These are phyloP conservation scores for Grosmannia clavigera DNA, from an alignment of 2,329 filamentous ascomycete species.

Conservation along the genomic window DNA sequence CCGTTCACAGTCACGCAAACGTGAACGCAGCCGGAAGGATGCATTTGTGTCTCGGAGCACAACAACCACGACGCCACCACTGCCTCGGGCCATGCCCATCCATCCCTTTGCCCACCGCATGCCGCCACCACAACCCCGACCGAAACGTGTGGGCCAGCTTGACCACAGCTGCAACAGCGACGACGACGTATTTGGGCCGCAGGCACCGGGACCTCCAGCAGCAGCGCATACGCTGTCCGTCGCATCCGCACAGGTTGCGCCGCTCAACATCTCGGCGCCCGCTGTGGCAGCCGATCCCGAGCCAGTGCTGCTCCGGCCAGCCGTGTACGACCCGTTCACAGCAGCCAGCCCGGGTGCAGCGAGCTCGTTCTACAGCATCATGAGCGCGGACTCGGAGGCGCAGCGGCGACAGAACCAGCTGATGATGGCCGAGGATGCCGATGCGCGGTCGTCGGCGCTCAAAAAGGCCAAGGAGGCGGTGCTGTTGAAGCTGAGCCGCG, in stretches of 20 bases:
- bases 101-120: slow-evolving; percentile 11
- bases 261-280: slow-evolving; percentile 33
- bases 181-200: slow-evolving; percentile 13
- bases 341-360: slow-evolving; percentile 1
- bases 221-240: not conserved
- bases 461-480: slow-evolving; percentile 49
- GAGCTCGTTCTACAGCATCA: slow-evolving; percentile 2
- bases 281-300: slow-evolving; percentile 35
- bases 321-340: slow-evolving; percentile 38
- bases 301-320: slow-evolving; percentile 41
- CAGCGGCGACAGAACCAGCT: slow-evolving; percentile 26
- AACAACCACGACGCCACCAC: slow-evolving; percentile 6
- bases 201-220: not conserved
- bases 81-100: not conserved
- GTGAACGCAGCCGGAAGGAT: slow-evolving; percentile 5
- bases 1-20: not conserved
- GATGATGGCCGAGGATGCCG: slow-evolving; percentile 38
- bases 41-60: not conserved
- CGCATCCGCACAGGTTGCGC: slow-evolving; percentile 5
- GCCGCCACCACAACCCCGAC: slow-evolving; percentile 7
- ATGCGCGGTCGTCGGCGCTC: slow-evolving; percentile 40
- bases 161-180: not conserved
- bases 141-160: not conserved
- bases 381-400: slow-evolving; percentile 38
- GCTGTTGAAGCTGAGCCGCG: slow-evolving; percentile 42